These are phyloP conservation scores for Solanum hybrid DNA, from an alignment of 305 asterid genomes.

Conservation along the genomic window DNA sequence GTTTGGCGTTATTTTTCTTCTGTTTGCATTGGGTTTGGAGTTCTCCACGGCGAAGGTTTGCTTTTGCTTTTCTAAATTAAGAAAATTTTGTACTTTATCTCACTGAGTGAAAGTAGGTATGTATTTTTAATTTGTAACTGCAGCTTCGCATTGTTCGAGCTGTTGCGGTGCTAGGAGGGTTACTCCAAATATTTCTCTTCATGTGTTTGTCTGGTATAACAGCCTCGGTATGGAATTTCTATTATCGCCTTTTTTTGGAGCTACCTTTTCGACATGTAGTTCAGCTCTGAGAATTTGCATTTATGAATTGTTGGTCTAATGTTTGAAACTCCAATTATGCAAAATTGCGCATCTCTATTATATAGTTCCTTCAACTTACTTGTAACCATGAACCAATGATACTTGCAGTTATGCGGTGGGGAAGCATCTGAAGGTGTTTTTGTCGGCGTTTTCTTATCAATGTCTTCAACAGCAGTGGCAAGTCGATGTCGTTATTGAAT, in stretches of 20 bases:
- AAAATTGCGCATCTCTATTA: neutral
- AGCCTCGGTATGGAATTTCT: constrained; percentile 41
- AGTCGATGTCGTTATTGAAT: constrained; percentile 2
- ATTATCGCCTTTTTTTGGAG: neutral
- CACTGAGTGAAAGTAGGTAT: constrained; percentile 5
- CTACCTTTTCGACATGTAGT: neutral
- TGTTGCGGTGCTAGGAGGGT: constrained; percentile 79
- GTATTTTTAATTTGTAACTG: constrained; percentile 4
- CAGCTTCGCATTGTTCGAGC: constrained; percentile 83
- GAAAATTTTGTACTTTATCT: constrained; percentile 4
- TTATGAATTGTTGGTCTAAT: neutral
- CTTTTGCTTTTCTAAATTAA: constrained; percentile 3
- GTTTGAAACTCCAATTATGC: neutral
- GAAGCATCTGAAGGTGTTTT: constrained; percentile 80
- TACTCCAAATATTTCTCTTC: constrained; percentile 69
- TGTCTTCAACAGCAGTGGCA: constrained; percentile 95
- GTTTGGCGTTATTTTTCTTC: constrained; percentile 84
- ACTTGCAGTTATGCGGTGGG: constrained; percentile 70
- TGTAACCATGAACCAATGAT: neutral
- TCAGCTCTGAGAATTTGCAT: neutral
- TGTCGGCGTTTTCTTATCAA: constrained; percentile 80
- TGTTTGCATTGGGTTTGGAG: constrained; percentile 81
- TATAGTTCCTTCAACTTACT: neutral
- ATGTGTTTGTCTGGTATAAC: constrained; percentile 83
- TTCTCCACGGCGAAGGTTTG: constrained; percentile 74